Percentiles rank a stretch among this genome's conserved stretches.
phyloP scores from a whole-genome alignment of 2,329 filamentous ascomycete species.

The Dactylellina haptotyla region DNA sequence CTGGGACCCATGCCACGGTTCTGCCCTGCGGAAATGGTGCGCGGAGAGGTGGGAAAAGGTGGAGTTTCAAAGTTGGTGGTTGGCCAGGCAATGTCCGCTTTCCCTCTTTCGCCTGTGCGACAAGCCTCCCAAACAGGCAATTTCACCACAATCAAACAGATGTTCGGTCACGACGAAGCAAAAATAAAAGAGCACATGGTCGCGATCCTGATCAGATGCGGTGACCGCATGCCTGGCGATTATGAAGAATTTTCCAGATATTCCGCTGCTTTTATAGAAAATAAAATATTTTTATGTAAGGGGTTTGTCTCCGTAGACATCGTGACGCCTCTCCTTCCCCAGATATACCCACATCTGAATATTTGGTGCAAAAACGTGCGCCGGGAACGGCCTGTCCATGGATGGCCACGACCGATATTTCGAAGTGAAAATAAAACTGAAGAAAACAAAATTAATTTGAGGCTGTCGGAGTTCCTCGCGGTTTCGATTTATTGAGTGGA shows the following conservation, averaged over 20 bases:
- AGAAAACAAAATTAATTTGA: too few species aligned
- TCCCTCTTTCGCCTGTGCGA: constrained; percentile 21
- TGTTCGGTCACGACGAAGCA: neutral
- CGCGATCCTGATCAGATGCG: constrained; percentile 31
- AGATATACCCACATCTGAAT: neutral
- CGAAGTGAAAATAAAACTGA: too few species aligned
- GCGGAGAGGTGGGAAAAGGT: neutral
- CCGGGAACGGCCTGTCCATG: too few species aligned
- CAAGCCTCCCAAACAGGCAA: constrained; percentile 4
- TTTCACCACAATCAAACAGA: neutral
- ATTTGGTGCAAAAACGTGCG: too few species aligned
- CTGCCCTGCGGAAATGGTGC: too few species aligned
- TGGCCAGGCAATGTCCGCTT: constrained; percentile 49
- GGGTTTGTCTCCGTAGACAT: too few species aligned
- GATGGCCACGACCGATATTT: too few species aligned
- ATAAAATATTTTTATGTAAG: constrained; percentile 6
- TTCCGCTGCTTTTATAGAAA: too few species aligned
- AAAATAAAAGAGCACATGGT: too few species aligned
- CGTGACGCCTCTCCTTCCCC: neutral
- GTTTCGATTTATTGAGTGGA: too few species aligned
- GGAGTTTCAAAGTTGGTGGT: constrained; percentile 7
- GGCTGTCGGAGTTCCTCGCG: too few species aligned
- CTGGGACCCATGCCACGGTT: too few species aligned
- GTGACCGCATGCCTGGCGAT: constrained; percentile 26
- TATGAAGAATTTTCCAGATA: constrained; percentile 12